Evolutionary conservation across 352 stramenopile species (phyloP).

Genomic region (Plasmopara halstedii): DNA sequence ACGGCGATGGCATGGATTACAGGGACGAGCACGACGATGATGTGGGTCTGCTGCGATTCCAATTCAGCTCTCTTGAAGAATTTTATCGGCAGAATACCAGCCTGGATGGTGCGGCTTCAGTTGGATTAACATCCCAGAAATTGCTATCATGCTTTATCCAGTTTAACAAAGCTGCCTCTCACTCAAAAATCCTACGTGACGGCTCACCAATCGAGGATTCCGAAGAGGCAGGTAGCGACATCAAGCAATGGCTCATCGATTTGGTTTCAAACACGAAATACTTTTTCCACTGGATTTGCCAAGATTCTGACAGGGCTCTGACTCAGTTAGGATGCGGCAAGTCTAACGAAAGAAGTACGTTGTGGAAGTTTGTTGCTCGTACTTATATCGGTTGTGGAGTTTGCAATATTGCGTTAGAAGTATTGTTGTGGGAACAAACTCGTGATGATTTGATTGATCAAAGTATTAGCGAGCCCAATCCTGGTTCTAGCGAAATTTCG

Average conservation of each 20-base stretch:
- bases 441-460: neutral
- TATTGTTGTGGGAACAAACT: constrained; percentile 10
- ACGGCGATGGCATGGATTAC: constrained; percentile 11
- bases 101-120: constrained; percentile 31
- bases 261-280: constrained; percentile 47
- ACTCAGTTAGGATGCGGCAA: constrained; percentile 5
- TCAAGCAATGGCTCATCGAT: constrained; percentile 32
- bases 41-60: constrained; percentile 20
- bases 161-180: constrained; percentile 26
- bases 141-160: constrained; percentile 35
- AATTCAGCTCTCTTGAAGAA: constrained; percentile 27
- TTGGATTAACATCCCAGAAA: constrained; percentile 40
- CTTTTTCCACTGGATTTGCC: constrained; percentile 51
- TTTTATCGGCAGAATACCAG: constrained; percentile 50
- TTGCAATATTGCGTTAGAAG: constrained; percentile 38
- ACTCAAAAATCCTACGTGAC: constrained; percentile 18
- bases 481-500: constrained; percentile 12
- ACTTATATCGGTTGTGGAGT: constrained; percentile 42
- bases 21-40: constrained; percentile 23
- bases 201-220: constrained; percentile 12
- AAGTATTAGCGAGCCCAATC: constrained; percentile 1
- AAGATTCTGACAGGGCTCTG: constrained; percentile 21
- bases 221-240: constrained; percentile 15
- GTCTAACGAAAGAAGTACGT: constrained; percentile 13
- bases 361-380: constrained; percentile 39